Evolutionary conservation across 2,329 filamentous ascomycete species (phyloP).

Genomic region (Hymenoscyphus fructigenus): DNA sequence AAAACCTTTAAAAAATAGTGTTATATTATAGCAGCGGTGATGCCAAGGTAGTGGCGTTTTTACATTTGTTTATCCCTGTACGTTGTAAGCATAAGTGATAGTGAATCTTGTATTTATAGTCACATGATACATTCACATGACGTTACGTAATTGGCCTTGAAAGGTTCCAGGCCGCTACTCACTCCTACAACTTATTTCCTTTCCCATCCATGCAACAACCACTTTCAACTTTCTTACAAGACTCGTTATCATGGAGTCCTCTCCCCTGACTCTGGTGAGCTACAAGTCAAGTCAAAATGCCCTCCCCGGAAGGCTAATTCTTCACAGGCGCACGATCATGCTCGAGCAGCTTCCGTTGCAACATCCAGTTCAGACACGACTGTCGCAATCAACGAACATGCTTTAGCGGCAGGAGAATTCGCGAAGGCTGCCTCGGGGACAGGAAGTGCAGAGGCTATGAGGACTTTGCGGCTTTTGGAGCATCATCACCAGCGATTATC

Average conservation of each 20-base stretch:
- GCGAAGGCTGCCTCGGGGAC: conserved; percentile 76
- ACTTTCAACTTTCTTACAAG: background rate
- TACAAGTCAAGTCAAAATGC: background rate
- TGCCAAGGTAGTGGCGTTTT: no score
- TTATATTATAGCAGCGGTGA: no score
- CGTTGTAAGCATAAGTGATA: no score
- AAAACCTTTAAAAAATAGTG: no score
- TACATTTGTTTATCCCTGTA: no score
- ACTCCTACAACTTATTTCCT: background rate
- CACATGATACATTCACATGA: background rate
- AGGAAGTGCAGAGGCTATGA: conserved; percentile 67
- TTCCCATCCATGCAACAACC: conserved; percentile 2
- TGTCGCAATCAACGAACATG: conserved; percentile 83
- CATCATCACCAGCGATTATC: conserved; percentile 84
- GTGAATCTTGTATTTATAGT: no score
- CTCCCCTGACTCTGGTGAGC: conserved; percentile 64
- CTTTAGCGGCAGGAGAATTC: conserved; percentile 85
- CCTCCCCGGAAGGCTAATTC: conserved; percentile 24
- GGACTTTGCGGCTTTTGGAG: conserved; percentile 82
- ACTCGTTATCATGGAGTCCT: conserved; percentile 60
- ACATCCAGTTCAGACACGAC: conserved; percentile 68
- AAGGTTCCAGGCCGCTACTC: background rate
- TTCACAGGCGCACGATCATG: conserved; percentile 79
- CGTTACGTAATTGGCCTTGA: background rate
- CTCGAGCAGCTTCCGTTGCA: conserved; percentile 76